Conservation (phyloP, 768 basidiomycete species). For the Mycena haematopus region DNA sequence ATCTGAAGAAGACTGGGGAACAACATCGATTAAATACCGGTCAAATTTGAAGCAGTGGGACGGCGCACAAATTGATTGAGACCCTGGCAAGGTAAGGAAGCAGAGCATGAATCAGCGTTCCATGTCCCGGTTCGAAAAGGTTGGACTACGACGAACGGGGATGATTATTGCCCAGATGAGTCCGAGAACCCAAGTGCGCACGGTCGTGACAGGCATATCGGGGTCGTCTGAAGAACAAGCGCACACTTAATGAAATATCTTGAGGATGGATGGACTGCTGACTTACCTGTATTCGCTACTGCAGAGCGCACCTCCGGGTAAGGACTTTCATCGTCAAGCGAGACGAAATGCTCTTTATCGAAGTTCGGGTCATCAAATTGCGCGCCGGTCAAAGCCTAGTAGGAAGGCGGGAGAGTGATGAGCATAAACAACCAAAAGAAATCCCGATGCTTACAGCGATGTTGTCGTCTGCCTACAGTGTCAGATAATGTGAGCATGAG, state of each 20-base stretch:
- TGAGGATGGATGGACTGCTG: neutral
- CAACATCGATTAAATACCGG: no score
- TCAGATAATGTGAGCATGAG: neutral
- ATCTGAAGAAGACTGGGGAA: conserved; percentile 33
- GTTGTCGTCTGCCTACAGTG: conserved; percentile 32
- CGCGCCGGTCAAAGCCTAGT: conserved; percentile 42
- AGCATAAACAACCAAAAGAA: neutral
- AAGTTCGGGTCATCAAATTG: conserved; percentile 54
- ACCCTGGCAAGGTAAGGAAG: conserved; percentile 39
- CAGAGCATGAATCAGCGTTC: neutral
- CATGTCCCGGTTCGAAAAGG: neutral
- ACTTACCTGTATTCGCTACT: conserved; percentile 53
- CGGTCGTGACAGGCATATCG: conserved; percentile 59
- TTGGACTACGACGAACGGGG: conserved; percentile 41
- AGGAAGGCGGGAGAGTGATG: neutral
- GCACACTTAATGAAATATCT: conserved; percentile 50
- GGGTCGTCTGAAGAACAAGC: conserved; percentile 71
- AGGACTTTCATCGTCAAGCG: conserved; percentile 71
- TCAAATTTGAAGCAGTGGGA: neutral
- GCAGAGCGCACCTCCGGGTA: conserved; percentile 79
- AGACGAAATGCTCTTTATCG: conserved; percentile 45
- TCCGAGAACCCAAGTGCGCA: conserved; percentile 60
- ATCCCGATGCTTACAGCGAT: conserved; percentile 37
- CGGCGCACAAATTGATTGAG: conserved; percentile 49
- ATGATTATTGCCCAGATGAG: conserved; percentile 60